These are phyloP conservation scores for Cercospora nicotianae DNA, from an alignment of 2,329 filamentous ascomycete species.

Conservation along the genomic window DNA sequence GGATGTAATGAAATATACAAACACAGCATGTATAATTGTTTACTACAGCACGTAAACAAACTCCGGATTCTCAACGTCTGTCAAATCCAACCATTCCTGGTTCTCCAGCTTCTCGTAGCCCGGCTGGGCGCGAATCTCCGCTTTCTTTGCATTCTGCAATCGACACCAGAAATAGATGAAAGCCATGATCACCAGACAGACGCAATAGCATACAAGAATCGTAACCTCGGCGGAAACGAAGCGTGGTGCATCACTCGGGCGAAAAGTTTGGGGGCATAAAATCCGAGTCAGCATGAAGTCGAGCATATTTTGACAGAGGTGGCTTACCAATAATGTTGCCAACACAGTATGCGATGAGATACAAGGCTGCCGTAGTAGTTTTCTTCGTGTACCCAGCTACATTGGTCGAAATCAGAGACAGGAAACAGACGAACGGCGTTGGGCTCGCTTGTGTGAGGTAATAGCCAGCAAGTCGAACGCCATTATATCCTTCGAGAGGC, in stretches of 20 bases:
- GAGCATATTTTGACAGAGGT: not conserved
- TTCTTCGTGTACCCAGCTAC: constrained; percentile 61
- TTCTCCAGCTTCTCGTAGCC: constrained; percentile 64
- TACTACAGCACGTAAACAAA: constrained; percentile 54
- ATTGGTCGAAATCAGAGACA: constrained; percentile 65
- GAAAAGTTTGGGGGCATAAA: constrained; percentile 55
- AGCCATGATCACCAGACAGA: constrained; percentile 55
- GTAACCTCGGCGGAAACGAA: constrained; percentile 66
- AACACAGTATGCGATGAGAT: constrained; percentile 53
- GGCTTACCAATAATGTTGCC: constrained; percentile 41
- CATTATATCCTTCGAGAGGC: constrained; percentile 55
- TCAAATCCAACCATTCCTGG: constrained; percentile 65
- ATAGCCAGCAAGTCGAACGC: constrained; percentile 61
- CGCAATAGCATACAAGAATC: constrained; percentile 60
- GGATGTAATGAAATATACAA: not conserved
- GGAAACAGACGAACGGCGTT: constrained; percentile 63
- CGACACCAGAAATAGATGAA: constrained; percentile 66
- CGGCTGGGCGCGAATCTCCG: constrained; percentile 50
- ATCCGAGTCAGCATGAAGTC: not conserved
- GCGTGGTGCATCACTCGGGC: constrained; percentile 56
- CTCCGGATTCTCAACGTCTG: constrained; percentile 62
- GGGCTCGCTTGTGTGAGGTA: constrained; percentile 64
- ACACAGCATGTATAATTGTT: not conserved
- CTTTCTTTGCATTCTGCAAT: constrained; percentile 61
- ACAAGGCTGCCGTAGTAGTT: constrained; percentile 58